Evolutionary conservation across 495 filamentous ascomycete genomes (phyloP), one percentile per base, ranked within the genome.

Genomic region (Coniosporium apollinis): DNA sequence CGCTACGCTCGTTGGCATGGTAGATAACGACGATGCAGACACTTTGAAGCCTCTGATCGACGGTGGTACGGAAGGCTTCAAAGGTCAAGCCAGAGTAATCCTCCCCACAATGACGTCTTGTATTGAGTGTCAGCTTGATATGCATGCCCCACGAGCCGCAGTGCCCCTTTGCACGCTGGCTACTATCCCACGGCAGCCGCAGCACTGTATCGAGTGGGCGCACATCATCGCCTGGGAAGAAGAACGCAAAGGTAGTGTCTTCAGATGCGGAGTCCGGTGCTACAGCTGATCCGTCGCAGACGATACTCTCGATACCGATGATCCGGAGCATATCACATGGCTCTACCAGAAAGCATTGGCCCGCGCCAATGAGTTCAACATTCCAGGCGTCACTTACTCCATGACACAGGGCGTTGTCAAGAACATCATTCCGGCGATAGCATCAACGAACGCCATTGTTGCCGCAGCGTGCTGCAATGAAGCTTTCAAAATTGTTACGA

Each of bases 141-240:
- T 99, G 79, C 86, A 94, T 52, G 83, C 91, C 6, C 91, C 91
- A 20, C 71, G 83, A 32, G 79, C 85, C 16, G 82, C 87, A 7
- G 91, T 99, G 8, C 89, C 91, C 1, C 76, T 99, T 19, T 99
- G 91, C 58, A 99, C 91, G 0, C 71, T 99, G 41, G 91, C 91
- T 19, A 87, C 82, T 24, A 96, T 99, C 43, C 91, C 91, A 3
- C 80, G 91, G 13, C 91, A 99, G 51, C 91, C 91, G 17, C 82
- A 94, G 50, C 91, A 99, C 55, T 99, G 91, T 53, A 86, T 99
- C 56, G 91, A 99, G 56, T 99, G 91, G 91, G 91, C 91, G 11
- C 84, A 94, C 51, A 82, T 96, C 54, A 79, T 83, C 29, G 75
- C 74, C 20, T 83, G 78, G 78, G 71, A 74, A 39, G 61, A 74